Base-by-base conservation (phyloP, 106 monocot genomes). In the Dioscorea dumetorum region DNA sequence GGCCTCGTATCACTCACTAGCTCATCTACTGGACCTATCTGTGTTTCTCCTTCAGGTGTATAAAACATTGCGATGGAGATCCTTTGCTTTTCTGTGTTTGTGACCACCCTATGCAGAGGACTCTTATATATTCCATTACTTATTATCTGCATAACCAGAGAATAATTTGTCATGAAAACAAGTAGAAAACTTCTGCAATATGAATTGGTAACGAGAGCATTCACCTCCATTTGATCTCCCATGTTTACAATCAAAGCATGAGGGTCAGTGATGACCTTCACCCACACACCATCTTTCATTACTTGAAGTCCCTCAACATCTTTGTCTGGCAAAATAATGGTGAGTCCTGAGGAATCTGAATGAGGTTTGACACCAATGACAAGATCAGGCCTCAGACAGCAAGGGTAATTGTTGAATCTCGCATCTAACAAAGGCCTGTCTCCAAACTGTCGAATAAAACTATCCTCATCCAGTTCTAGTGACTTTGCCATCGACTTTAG, bases 161-260 rank as follows among this genome's bases (percentile, higher is more conserved):
- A 21, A 10, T 53, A 56, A 56, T 19, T 31, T n/a, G 7, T 48
- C 3, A 28, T 14, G 33, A 48, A 41, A 66, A 59, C 0, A 20
- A 56, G 54, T 14, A 56, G n/a, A 8, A 56, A 56, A 56, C 16
- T 56, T 56, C 41, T 41, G 41, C 41, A 6, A 41, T 41, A 6
- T 41, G 41, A 41, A 56, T 56, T 15, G 18, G 19, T 16, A 14
- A 18, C 57, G 48, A 41, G 17, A 74, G 28, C 16, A 31, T 5
- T 62, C 76, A 86, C 85, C 85, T 86, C 82, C 78, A 82, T 72
- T 3, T 69, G 60, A 57, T 86, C 81, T 24, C 85, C 85, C 73
- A 86, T 13, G 65, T 78, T 86, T 64, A 82, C 50, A n/a, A 86
- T 33, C 60, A 86, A 72, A 50, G 85, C 74, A 76, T 82, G 19